Evolutionary conservation across 2,329 filamentous ascomycete genomes (phyloP), one percentile per base, ranked within the genome.

Genomic region (Botryotinia narcissicola): DNA sequence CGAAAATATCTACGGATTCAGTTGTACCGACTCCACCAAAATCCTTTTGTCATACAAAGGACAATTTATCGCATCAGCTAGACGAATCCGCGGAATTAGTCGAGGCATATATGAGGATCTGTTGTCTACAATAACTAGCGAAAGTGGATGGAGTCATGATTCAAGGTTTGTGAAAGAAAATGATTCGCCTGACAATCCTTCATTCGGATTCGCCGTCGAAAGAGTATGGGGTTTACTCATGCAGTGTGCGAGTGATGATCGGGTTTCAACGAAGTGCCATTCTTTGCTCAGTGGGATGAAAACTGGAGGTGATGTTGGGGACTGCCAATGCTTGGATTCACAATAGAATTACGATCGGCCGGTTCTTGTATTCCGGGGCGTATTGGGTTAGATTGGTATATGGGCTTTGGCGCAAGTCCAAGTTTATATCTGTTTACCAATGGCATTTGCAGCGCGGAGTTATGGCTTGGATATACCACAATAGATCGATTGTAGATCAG

Each of bases 251-350:
- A 57, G 9, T 35, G 83, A 88, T 74, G 95, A 92, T 0, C 90
- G 93, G 77, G 92, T 96, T 64, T 93, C 93, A 20, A 91, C 91
- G 2, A 94, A 94, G 74, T 93, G 93, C 20, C 92, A 95, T 75
- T 94, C 94, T 78, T 84, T 97, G 7, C 92, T 91, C 74, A 93
- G 93, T 76, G 93, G 93, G 0, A 93, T 90, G 75, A 92, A 93
- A 74, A 69, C 40, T 20, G 75, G 72, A 44, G 77, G 75, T 8
- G 61, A 75, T 18, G 73, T 77, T n/a, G 74, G 54, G 14, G 77
- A 78, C 74, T 80, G 77, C 73, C 76, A 78, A 70, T 80, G 79
- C 75, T 76, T 80, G 42, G 79, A 80, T 76, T 14, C 68, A 10
- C 22, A 25, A 35, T 70, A 18, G 29, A 42, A 8, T 32, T 35